Conservation (phyloP, 2,329 filamentous ascomycete genomes). For the Davidsoniella neocaledoniae region DNA sequence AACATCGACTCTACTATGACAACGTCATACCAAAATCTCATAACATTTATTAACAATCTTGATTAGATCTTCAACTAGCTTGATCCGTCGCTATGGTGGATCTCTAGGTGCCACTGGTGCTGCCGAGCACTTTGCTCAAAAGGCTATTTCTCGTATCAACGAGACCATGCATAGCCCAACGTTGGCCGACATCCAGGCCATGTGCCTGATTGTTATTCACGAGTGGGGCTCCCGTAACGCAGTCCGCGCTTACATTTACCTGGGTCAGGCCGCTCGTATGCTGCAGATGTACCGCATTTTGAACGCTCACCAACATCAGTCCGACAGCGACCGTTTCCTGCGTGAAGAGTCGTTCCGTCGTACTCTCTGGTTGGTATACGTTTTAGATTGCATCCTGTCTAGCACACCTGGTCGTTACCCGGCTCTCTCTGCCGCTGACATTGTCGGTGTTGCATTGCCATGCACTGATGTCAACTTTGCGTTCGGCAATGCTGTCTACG, state of each 20-base stretch:
- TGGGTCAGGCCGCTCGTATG: constrained; percentile 47
- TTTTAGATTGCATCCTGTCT: constrained; percentile 44
- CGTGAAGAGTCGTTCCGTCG: constrained; percentile 45
- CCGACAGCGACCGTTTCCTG: constrained; percentile 39
- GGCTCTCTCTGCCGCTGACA: constrained; percentile 36
- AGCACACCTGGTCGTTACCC: constrained; percentile 44
- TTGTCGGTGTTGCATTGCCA: constrained; percentile 37
- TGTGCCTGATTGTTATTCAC: constrained; percentile 44
- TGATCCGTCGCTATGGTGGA: constrained; percentile 43
- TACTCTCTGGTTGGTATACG: constrained; percentile 45
- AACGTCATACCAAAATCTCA: neutral
- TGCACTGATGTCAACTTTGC: constrained; percentile 47
- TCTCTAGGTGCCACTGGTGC: constrained; percentile 32
- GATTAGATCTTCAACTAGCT: constrained; percentile 33
- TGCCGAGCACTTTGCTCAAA: constrained; percentile 41
- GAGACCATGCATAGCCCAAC: constrained; percentile 41
- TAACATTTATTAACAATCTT: neutral
- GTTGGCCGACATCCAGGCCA: constrained; percentile 43
- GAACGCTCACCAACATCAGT: constrained; percentile 34
- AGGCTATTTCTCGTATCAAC: constrained; percentile 40
- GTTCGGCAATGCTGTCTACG: constrained; percentile 41
- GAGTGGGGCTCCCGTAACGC: constrained; percentile 47
- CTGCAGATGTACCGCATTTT: constrained; percentile 47
- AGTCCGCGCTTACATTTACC: constrained; percentile 45
- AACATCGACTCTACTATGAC: neutral